These are phyloP conservation scores for Trametes coccinea DNA, from an alignment of 768 basidiomycete species.

Conservation along the genomic window DNA sequence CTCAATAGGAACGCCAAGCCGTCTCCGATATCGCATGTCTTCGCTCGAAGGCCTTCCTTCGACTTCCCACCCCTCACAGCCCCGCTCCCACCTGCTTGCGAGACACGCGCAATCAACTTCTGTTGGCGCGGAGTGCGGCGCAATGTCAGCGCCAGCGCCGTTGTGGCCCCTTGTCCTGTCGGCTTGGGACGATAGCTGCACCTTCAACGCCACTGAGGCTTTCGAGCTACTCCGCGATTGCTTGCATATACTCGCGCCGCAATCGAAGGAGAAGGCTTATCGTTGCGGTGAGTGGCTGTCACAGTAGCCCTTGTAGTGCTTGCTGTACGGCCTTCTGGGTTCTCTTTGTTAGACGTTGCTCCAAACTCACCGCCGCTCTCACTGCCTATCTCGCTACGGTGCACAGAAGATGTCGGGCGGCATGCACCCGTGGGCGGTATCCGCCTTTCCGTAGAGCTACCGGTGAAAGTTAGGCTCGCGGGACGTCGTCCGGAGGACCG, in stretches of 20 bases:
- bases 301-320: too few species aligned
- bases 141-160: neutral
- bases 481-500: neutral
- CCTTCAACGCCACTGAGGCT: neutral
- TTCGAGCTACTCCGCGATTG: neutral
- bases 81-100: constrained; percentile 12
- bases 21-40: constrained; percentile 1
- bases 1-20: constrained; percentile 15
- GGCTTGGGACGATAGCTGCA: neutral
- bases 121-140: neutral
- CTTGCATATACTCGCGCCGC: neutral
- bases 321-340: too few species aligned
- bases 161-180: neutral
- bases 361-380: too few species aligned
- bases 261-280: too few species aligned
- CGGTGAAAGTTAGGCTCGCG: neutral
- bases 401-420: neutral
- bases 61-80: constrained; percentile 19
- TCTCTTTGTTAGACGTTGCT: too few species aligned
- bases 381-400: too few species aligned
- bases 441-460: neutral
- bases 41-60: neutral
- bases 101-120: neutral
- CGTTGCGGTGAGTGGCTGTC: too few species aligned
- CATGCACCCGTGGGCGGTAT: neutral